Evolutionary conservation across 1,139 yeast species (phyloP).

Genomic region (Magnusiomyces clavatus): DNA sequence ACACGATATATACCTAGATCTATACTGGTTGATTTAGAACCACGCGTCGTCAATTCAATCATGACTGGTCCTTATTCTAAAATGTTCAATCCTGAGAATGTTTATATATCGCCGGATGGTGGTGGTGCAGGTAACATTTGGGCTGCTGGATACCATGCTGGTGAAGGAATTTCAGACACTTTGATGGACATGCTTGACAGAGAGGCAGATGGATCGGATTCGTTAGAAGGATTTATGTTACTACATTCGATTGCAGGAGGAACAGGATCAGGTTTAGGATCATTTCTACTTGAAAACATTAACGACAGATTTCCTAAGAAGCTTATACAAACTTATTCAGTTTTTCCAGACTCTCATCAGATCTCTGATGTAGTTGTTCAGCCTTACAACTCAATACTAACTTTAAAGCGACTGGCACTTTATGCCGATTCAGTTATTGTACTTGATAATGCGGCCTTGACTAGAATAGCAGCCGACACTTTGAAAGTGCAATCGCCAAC

Average conservation of each 20-base stretch:
- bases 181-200: constrained; percentile 78
- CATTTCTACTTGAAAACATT: constrained; percentile 65
- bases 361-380: constrained; percentile 95
- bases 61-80: constrained; percentile 45
- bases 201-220: constrained; percentile 87
- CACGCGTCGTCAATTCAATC: constrained; percentile 73
- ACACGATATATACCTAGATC: constrained; percentile 84
- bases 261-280: constrained; percentile 94
- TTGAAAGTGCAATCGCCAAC: constrained; percentile 39
- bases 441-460: constrained; percentile 81
- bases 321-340: constrained; percentile 74
- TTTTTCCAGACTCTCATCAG: constrained; percentile 67
- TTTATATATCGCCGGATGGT: constrained; percentile 72
- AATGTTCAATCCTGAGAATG: constrained; percentile 77
- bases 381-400: constrained; percentile 83
- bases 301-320: constrained; percentile 81
- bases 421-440: constrained; percentile 81
- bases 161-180: constrained; percentile 59
- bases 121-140: constrained; percentile 87
- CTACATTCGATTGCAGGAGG: constrained; percentile 98
- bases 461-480: constrained; percentile 53
- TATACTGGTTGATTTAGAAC: constrained; percentile 78
- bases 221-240: constrained; percentile 81
- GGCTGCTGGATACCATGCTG: constrained; percentile 85
- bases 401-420: constrained; percentile 73